Percentiles rank a stretch among this genome's conserved stretches.
Evolutionary conservation across 768 basidiomycete species (phyloP).

Genomic region (Gymnopilus dilepis): DNA sequence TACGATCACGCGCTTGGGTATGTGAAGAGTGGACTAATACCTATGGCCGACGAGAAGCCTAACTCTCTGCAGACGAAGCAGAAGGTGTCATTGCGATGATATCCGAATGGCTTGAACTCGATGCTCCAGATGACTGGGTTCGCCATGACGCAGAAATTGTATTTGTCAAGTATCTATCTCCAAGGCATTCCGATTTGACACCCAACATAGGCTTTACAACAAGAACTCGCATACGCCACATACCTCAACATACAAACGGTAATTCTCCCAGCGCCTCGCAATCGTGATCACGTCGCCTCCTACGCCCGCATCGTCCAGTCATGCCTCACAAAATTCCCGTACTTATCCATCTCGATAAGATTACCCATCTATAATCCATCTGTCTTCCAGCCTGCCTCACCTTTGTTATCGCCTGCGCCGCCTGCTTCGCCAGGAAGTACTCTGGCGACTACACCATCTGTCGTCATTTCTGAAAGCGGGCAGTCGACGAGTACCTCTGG

Average conservation of each 20-base stretch:
- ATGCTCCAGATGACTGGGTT: constrained; percentile 91
- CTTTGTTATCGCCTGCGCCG: constrained; percentile 9
- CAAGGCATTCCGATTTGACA: not conserved
- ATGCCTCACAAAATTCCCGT: constrained; percentile 71
- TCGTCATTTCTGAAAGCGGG: constrained; percentile 41
- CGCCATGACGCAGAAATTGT: constrained; percentile 96
- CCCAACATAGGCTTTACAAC: constrained; percentile 75
- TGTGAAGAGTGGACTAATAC: constrained; percentile 33
- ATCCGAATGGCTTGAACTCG: constrained; percentile 95
- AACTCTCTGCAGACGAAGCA: constrained; percentile 67
- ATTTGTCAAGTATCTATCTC: constrained; percentile 35
- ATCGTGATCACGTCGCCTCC: constrained; percentile 83
- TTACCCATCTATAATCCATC: constrained; percentile 81
- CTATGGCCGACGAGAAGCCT: constrained; percentile 8
- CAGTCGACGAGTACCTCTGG: constrained; percentile 46
- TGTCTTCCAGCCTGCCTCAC: constrained; percentile 17
- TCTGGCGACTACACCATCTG: constrained; percentile 34
- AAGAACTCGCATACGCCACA: constrained; percentile 91
- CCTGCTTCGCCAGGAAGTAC: constrained; percentile 24
- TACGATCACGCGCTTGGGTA: constrained; percentile 87
- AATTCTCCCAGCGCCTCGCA: constrained; percentile 87
- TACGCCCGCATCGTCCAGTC: constrained; percentile 91
- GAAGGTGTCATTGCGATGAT: constrained; percentile 75
- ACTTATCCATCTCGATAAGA: constrained; percentile 81
- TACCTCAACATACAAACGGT: constrained; percentile 88